Conservation (phyloP, 495 filamentous ascomycete species). For the Penicillium roqueforti region DNA sequence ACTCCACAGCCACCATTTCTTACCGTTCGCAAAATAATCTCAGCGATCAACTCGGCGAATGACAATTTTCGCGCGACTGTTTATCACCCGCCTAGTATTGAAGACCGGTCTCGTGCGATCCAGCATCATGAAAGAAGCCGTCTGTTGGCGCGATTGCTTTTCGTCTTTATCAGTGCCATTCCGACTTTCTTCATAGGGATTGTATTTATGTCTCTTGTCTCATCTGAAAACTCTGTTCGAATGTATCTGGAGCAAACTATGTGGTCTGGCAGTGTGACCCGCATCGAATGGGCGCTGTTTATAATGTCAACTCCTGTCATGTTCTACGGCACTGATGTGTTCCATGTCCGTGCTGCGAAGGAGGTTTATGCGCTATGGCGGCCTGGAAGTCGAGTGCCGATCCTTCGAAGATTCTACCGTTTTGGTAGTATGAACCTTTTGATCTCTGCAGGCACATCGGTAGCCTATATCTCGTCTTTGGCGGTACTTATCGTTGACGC, state of each 20-base stretch:
- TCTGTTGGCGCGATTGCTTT: conserved; percentile 59
- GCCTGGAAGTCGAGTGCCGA: conserved; percentile 67
- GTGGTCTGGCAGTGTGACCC: conserved; percentile 69
- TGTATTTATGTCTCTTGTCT: conserved; percentile 81
- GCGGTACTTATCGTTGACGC: conserved; percentile 72
- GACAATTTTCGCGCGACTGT: conserved; percentile 61
- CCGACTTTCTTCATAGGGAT: conserved; percentile 89
- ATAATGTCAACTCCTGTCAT: conserved; percentile 86
- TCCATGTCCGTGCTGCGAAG: conserved; percentile 73
- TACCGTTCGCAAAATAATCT: conserved; percentile 72
- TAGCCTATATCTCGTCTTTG: conserved; percentile 83
- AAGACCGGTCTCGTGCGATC: conserved; percentile 74
- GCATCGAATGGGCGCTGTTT: conserved; percentile 78
- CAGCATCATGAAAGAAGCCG: conserved; percentile 58
- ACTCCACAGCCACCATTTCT: conserved; percentile 61
- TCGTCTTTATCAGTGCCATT: conserved; percentile 71
- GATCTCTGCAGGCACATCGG: conserved; percentile 81
- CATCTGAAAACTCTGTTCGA: conserved; percentile 50
- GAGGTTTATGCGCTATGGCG: conserved; percentile 80
- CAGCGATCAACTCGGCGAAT: conserved; percentile 60
- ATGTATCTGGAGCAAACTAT: conserved; percentile 62
- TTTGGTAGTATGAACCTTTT: conserved; percentile 98
- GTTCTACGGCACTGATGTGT: conserved; percentile 83
- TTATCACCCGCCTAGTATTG: conserved; percentile 77
- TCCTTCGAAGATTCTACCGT: conserved; percentile 75